A percentile compares a stretch with the other conserved stretches of the same genome.
Evolutionary conservation across 441 rosid species (phyloP).

Genomic region (Arabidopsis lyrata): DNA sequence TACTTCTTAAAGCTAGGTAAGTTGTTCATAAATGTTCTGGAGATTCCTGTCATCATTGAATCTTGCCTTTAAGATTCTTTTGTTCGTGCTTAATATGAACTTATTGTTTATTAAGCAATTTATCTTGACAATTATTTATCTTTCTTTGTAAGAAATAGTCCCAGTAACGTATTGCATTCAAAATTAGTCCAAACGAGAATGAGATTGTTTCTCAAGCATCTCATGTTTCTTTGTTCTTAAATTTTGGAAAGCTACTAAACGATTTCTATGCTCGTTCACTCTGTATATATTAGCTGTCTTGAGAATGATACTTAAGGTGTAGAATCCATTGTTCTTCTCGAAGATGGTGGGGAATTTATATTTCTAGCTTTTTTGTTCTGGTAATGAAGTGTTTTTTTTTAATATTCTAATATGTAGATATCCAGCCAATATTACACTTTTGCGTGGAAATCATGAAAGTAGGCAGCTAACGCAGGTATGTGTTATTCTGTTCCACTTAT

Average conservation of each 20-base stretch:
- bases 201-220: slow-evolving; percentile 1
- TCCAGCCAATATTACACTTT: slow-evolving; percentile 95
- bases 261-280: neutral
- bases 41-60: slow-evolving; percentile 2
- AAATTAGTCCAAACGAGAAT: neutral
- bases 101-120: slow-evolving; percentile 13
- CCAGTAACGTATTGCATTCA: neutral
- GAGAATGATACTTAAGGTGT: slow-evolving; percentile 8
- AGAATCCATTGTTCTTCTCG: neutral
- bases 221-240: neutral
- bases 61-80: slow-evolving; percentile 15
- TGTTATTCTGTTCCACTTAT: slow-evolving; percentile 20
- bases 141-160: neutral
- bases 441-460: slow-evolving; percentile 99
- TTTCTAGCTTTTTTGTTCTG: slow-evolving; percentile 10
- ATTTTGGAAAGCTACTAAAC: slow-evolving; percentile 6
- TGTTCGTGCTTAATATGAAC: neutral
- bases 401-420: slow-evolving; percentile 59
- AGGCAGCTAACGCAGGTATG: slow-evolving; percentile 98
- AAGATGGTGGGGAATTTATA: neutral
- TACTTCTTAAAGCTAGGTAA: slow-evolving; percentile 99
- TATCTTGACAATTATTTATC: neutral
- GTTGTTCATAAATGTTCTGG: neutral
- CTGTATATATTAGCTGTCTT: neutral
- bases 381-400: slow-evolving; percentile 5